These are phyloP conservation scores for Rhododendron henanense DNA, from an alignment of 148 eudicot genomes.

Conservation along the genomic window DNA sequence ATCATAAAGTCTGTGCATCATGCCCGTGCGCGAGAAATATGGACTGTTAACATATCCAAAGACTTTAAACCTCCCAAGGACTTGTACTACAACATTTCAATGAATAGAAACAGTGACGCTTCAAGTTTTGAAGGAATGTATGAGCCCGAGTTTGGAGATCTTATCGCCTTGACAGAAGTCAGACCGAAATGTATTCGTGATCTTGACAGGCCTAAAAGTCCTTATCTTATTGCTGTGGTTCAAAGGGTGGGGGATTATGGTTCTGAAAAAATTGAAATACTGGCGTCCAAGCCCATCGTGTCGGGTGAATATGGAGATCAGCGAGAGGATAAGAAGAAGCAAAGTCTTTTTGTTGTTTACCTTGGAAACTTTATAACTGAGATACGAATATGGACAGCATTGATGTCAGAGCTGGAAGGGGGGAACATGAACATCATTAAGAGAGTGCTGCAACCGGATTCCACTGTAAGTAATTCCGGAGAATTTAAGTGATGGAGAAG, in stretches of 20 bases:
- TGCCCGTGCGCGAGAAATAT: conserved; percentile 29
- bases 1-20: conserved; percentile 13
- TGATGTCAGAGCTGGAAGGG: conserved; percentile 1
- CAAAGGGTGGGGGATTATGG: not conserved
- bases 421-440: conserved; percentile 16
- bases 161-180: conserved; percentile 34
- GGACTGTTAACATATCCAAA: not conserved
- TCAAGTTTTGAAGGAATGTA: conserved; percentile 25
- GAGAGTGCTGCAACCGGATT: conserved; percentile 10
- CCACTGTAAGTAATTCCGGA: too few relatives aligned
- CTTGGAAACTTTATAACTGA: conserved; percentile 36
- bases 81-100: conserved; percentile 12
- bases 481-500: too few relatives aligned
- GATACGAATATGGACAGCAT: conserved; percentile 44
- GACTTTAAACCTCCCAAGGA: not conserved
- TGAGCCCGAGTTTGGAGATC: conserved; percentile 42
- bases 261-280: conserved; percentile 14
- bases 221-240: conserved; percentile 30
- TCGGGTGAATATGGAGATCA: not conserved
- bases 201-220: conserved; percentile 21
- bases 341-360: conserved; percentile 26
- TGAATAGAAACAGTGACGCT: conserved; percentile 1
- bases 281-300: conserved; percentile 14
- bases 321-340: conserved; percentile 1
- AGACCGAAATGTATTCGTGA: conserved; percentile 38